These are phyloP conservation scores for Coniella lustricola DNA, from an alignment of 2,329 filamentous ascomycete species.

Conservation along the genomic window DNA sequence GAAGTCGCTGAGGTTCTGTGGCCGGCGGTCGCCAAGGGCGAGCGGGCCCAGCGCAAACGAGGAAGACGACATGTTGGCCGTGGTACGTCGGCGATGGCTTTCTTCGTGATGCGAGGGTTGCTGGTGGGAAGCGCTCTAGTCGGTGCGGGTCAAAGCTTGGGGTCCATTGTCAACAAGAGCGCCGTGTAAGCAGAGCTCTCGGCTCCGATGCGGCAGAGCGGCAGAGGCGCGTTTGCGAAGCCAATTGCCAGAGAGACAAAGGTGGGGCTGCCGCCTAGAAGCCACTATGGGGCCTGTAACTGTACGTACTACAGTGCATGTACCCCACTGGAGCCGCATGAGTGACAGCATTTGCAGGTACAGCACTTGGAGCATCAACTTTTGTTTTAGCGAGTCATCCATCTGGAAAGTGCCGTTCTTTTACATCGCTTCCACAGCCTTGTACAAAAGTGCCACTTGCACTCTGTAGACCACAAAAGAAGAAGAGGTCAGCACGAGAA, in stretches of 20 bases:
- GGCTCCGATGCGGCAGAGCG: constrained; percentile 1
- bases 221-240: constrained; percentile 2
- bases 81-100: neutral
- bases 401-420: too few species aligned
- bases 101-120: too few species aligned
- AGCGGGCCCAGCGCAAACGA: constrained; percentile 57
- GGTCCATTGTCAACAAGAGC: neutral
- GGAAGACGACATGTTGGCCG: constrained; percentile 13
- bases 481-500: too few species aligned
- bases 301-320: neutral
- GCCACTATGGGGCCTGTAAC: neutral
- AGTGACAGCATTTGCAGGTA: too few species aligned
- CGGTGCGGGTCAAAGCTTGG: neutral
- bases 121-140: neutral
- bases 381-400: too few species aligned
- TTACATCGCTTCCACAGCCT: too few species aligned
- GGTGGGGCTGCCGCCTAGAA: neutral
- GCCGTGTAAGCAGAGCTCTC: neutral
- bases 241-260: constrained; percentile 2
- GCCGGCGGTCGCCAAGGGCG: constrained; percentile 49
- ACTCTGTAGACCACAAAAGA: too few species aligned
- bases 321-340: too few species aligned
- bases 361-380: neutral
- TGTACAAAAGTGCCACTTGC: too few species aligned
- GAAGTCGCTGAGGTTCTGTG: constrained; percentile 61